Evolutionary conservation across 257 asterid genomes (phyloP), one percentile per base, ranked within the genome.

Genomic region (Penstemon barbatus): DNA sequence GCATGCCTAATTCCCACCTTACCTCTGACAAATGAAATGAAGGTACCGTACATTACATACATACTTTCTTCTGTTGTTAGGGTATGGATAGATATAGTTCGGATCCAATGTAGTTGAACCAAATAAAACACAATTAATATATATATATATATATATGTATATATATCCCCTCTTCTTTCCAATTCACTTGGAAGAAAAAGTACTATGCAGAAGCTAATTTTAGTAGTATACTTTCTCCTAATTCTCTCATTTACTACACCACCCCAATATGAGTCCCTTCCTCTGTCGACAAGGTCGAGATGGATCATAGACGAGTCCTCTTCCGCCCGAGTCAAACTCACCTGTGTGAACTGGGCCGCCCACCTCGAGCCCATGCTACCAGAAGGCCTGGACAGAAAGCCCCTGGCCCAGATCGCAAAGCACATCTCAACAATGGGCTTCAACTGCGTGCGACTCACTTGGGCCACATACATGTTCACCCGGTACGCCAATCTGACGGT

Each of bases 381-480:
- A 0, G 92, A 88, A 45, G 90, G 96, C 57, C 79, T 88, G 0
- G 61, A 77, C 46, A 74, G 72, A 51, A 70, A 72, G 61, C 86
- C 86, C 4, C n/a, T 83, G 11, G 39, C 8, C 44, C 49, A 78
- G 4, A 81, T 84, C 36, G 85, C 58, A 0, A 61, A 61, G 6
- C 69, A 44, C 0, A 50, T 85, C 3, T 44, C 51, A 0, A 19
- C 57, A 8, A 83, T 85, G 88, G 96, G 91, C 2, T 86, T 81
- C 66, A 86, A 86, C 33, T 84, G 91, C 43, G 87, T 89, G 58
- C 77, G 91, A 4, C 79, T 84, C 49, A 89, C 96, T 0, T 89
- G 84, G 78, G 88, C 91, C 1, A 83, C 83, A 2, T 51, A 78
- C 12, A 86, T 86, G 91, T 83, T 76, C 56, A 89, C 91, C 5